These are phyloP conservation scores for Fusarium mangiferae DNA, from an alignment of 2,329 filamentous ascomycete genomes.

Conservation along the genomic window DNA sequence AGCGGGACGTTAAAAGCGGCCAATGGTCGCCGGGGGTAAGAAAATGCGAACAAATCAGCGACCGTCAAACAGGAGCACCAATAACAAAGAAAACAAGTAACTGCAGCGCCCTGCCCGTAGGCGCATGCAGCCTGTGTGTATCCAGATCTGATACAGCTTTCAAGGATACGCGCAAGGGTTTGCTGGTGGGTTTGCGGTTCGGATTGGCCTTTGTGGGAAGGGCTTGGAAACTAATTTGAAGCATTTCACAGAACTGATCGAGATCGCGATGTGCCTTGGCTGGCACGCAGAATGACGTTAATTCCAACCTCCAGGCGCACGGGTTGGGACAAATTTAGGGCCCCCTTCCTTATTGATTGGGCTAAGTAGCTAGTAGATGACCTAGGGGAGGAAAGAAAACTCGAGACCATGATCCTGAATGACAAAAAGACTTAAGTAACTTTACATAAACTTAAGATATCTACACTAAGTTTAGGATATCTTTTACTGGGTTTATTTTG, in stretches of 20 bases:
- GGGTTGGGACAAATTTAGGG: slow-evolving; percentile 5
- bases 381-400: slow-evolving; percentile 7
- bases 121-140: slow-evolving; percentile 9
- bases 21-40: slow-evolving; percentile 8
- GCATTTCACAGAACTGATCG: slow-evolving; percentile 3
- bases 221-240: slow-evolving; percentile 8
- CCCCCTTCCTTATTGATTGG: slow-evolving; percentile 10
- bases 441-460: too few relatives aligned
- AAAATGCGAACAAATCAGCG: slow-evolving; percentile 23
- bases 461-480: too few relatives aligned
- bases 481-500: too few relatives aligned
- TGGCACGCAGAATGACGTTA: slow-evolving; percentile 32
- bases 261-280: slow-evolving; percentile 10
- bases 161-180: slow-evolving; percentile 12
- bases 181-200: background rate
- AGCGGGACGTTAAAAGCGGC: slow-evolving; percentile 14
- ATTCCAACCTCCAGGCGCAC: slow-evolving; percentile 19
- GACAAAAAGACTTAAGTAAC: too few relatives aligned
- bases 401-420: too few relatives aligned
- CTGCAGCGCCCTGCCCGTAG: slow-evolving; percentile 10
- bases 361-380: too few relatives aligned
- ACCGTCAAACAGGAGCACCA: slow-evolving; percentile 12
- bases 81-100: slow-evolving; percentile 5
- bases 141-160: slow-evolving; percentile 24
- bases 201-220: background rate